A percentile compares a stretch with the other conserved stretches of the same genome.
Conservation (phyloP, 768 basidiomycete genomes). For the Pleurotus citrinopileatus region DNA sequence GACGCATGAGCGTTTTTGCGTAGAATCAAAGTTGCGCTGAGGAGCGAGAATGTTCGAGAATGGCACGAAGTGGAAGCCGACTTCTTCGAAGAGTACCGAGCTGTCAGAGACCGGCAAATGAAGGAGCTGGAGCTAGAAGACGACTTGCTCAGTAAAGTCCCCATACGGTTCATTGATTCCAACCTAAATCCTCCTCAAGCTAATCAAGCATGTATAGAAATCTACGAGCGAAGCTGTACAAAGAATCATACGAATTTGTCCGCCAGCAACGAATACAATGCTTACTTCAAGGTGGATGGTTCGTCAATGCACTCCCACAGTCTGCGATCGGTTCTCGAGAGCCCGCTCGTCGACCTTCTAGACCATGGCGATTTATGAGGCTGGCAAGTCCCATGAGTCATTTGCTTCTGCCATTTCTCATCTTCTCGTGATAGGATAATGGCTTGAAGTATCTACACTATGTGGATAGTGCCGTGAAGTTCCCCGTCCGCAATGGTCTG, state of each 20-base stretch:
- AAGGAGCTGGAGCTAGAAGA: slow-evolving; percentile 87
- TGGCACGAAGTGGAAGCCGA: slow-evolving; percentile 87
- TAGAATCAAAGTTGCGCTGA: slow-evolving; percentile 76
- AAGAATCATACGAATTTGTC: slow-evolving; percentile 89
- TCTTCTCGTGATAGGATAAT: slow-evolving; percentile 52
- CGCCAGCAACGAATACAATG: slow-evolving; percentile 87
- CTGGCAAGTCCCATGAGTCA: slow-evolving; percentile 44
- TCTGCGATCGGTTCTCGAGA: slow-evolving; percentile 45
- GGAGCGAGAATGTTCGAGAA: slow-evolving; percentile 66
- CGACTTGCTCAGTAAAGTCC: slow-evolving; percentile 80
- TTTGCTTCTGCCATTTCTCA: not conserved
- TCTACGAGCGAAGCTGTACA: slow-evolving; percentile 80
- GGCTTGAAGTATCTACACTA: slow-evolving; percentile 81
- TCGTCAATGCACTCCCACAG: slow-evolving; percentile 72
- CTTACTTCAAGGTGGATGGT: slow-evolving; percentile 88
- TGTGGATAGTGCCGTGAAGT: slow-evolving; percentile 78
- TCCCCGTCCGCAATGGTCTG: slow-evolving; percentile 72
- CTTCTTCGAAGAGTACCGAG: slow-evolving; percentile 81
- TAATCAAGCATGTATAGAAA: slow-evolving; percentile 44
- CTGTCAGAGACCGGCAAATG: slow-evolving; percentile 87
- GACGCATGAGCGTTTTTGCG: not conserved
- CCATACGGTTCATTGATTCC: slow-evolving; percentile 62
- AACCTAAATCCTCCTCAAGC: slow-evolving; percentile 5
- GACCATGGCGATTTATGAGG: slow-evolving; percentile 86
- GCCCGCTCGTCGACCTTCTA: slow-evolving; percentile 50